phyloP scores from a whole-genome alignment of 163 green algal genomes.

The Chloromonas sp. region DNA sequence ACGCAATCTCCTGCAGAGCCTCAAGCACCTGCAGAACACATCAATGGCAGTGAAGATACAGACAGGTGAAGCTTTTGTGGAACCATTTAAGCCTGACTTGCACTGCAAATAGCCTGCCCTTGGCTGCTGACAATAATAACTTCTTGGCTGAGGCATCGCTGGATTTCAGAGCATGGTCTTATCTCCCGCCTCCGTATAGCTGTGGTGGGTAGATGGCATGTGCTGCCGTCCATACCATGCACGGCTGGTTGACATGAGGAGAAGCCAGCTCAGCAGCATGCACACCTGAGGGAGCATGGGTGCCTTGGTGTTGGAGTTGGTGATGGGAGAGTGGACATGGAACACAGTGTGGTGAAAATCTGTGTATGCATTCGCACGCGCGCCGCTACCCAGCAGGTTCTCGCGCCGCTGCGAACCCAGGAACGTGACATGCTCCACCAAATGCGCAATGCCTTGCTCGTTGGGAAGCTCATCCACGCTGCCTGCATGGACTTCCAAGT shows the following conservation, averaged over 20 bases:
- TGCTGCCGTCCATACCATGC: too few relatives aligned
- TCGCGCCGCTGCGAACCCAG: slow-evolving; percentile 88
- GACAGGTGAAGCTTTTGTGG: background rate
- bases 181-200: too few relatives aligned
- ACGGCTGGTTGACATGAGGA: too few relatives aligned
- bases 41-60: background rate
- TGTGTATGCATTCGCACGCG: slow-evolving; percentile 96
- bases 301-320: slow-evolving; percentile 61
- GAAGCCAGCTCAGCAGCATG: too few relatives aligned
- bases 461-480: slow-evolving; percentile 85
- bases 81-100: background rate
- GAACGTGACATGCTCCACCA: slow-evolving; percentile 99
- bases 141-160: too few relatives aligned
- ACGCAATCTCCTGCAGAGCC: slow-evolving; percentile 88
- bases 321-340: slow-evolving; percentile 88
- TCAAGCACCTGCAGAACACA: slow-evolving; percentile 73
- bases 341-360: slow-evolving; percentile 99
- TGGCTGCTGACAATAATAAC: too few relatives aligned
- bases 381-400: slow-evolving; percentile 86
- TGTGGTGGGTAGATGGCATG: too few relatives aligned
- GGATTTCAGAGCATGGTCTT: too few relatives aligned
- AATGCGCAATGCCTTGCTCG: slow-evolving; percentile 90
- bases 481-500: slow-evolving; percentile 86
- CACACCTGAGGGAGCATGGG: slow-evolving; percentile 84
- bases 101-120: too few relatives aligned